Conservation (phyloP, 1,284 basidiomycete genomes). For the Leccinum solheimii region DNA sequence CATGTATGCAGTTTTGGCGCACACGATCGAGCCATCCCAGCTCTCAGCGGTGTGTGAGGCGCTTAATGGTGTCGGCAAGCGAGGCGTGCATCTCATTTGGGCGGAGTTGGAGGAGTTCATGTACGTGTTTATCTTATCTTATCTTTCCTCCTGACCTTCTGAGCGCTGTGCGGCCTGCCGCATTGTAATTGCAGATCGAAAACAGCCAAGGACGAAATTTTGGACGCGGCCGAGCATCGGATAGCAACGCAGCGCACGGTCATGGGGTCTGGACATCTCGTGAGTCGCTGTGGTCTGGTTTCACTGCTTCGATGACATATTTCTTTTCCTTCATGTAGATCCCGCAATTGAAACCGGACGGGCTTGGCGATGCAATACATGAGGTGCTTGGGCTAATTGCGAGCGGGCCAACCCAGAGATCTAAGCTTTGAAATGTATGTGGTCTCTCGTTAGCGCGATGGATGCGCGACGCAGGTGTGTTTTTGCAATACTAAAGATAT, state of each 20-base stretch:
- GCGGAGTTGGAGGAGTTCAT: constrained; percentile 36
- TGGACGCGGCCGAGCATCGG: constrained; percentile 28
- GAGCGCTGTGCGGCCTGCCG: background rate
- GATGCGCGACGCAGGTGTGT: background rate
- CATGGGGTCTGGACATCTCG: constrained; percentile 33
- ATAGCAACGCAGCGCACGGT: constrained; percentile 26
- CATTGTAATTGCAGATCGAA: constrained; percentile 21
- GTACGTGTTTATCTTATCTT: constrained; percentile 15
- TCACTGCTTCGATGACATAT: background rate
- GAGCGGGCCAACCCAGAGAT: constrained; percentile 16
- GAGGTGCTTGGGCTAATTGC: constrained; percentile 26
- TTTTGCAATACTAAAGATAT: background rate
- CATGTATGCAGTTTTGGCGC: constrained; percentile 29
- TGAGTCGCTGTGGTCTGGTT: constrained; percentile 9
- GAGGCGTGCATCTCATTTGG: constrained; percentile 32
- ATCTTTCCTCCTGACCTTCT: background rate
- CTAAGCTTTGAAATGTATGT: background rate
- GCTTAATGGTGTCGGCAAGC: constrained; percentile 13
- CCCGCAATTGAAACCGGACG: constrained; percentile 34
- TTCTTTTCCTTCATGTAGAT: constrained; percentile 14
- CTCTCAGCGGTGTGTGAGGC: constrained; percentile 22
- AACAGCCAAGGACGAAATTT: constrained; percentile 28
- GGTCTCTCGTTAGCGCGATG: background rate
- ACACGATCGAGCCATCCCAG: constrained; percentile 30
- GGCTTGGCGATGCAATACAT: constrained; percentile 26